These are phyloP conservation scores for Halenospora varia DNA, from an alignment of 495 filamentous ascomycete species.

Conservation along the genomic window DNA sequence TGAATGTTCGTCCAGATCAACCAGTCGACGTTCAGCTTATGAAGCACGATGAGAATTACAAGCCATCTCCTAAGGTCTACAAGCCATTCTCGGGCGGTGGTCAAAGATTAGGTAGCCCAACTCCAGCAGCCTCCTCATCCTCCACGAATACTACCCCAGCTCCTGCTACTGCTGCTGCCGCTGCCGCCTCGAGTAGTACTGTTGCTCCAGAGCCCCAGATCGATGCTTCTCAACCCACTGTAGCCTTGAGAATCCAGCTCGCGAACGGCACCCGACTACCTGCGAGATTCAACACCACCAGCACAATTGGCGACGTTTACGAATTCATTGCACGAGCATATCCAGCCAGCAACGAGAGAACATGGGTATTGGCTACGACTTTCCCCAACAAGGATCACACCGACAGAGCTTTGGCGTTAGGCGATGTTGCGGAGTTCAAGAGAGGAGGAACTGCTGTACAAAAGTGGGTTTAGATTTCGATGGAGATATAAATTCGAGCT, in stretches of 20 bases:
- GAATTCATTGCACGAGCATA: constrained; percentile 72
- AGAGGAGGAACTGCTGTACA: constrained; percentile 77
- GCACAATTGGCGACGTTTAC: constrained; percentile 91
- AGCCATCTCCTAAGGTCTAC: constrained; percentile 76
- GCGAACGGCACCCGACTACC: constrained; percentile 83
- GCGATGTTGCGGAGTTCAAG: constrained; percentile 81
- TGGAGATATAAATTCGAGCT: background rate
- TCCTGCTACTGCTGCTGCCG: constrained; percentile 35
- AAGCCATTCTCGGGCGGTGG: constrained; percentile 82
- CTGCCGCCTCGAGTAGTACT: constrained; percentile 17
- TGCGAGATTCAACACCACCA: constrained; percentile 85
- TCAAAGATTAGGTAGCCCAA: constrained; percentile 86
- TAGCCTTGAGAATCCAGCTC: constrained; percentile 83
- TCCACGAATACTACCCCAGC: constrained; percentile 28
- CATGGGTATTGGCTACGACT: constrained; percentile 87
- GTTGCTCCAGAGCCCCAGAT: constrained; percentile 46
- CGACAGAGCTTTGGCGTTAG: constrained; percentile 64
- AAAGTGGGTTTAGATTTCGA: constrained; percentile 62
- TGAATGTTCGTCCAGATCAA: constrained; percentile 82
- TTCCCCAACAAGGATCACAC: constrained; percentile 92
- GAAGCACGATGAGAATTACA: constrained; percentile 81
- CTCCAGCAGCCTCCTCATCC: constrained; percentile 54
- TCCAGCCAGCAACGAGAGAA: constrained; percentile 49
- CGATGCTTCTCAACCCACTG: constrained; percentile 70
- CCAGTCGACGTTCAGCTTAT: constrained; percentile 87